Percentiles rank a stretch among this genome's conserved stretches.
These are phyloP conservation scores for Clarireedia paspali DNA, from an alignment of 2,329 filamentous ascomycete species.

Conservation along the genomic window DNA sequence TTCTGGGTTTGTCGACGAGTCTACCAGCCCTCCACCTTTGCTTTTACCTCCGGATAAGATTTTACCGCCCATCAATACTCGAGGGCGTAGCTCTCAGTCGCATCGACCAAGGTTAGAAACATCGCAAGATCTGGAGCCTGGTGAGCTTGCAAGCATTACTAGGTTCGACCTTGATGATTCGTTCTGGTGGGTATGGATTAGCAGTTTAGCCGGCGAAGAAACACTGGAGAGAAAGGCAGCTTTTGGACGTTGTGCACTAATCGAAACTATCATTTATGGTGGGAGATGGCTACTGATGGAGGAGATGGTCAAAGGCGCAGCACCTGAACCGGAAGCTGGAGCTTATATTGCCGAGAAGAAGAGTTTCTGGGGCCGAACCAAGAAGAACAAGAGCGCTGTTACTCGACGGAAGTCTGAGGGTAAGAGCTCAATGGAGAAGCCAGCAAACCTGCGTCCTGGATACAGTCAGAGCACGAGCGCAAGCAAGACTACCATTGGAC, in stretches of 20 bases:
- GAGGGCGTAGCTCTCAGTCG: slow-evolving; percentile 81
- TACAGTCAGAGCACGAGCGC: slow-evolving; percentile 34
- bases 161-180: slow-evolving; percentile 83
- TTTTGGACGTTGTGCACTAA: slow-evolving; percentile 85
- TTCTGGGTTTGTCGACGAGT: slow-evolving; percentile 78
- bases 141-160: slow-evolving; percentile 88
- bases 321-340: slow-evolving; percentile 72
- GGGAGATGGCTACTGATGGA: slow-evolving; percentile 93
- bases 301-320: slow-evolving; percentile 90
- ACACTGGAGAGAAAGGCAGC: slow-evolving; percentile 78
- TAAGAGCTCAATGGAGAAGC: slow-evolving; percentile 48
- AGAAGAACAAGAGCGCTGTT: slow-evolving; percentile 49
- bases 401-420: slow-evolving; percentile 64
- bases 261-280: slow-evolving; percentile 76
- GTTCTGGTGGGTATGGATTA: slow-evolving; percentile 99
- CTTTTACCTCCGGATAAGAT: slow-evolving; percentile 88
- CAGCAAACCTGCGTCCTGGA: slow-evolving; percentile 33
- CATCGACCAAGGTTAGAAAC: slow-evolving; percentile 66
- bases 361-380: slow-evolving; percentile 82
- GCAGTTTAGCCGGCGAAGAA: slow-evolving; percentile 86
- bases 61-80: slow-evolving; percentile 72
- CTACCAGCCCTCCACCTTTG: slow-evolving; percentile 55
- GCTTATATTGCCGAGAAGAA: slow-evolving; percentile 96
- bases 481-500: slow-evolving; percentile 79
- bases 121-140: slow-evolving; percentile 68